Evolutionary conservation across 1,284 basidiomycete species (phyloP).

Genomic region (Microbotryomycetes sp.): DNA sequence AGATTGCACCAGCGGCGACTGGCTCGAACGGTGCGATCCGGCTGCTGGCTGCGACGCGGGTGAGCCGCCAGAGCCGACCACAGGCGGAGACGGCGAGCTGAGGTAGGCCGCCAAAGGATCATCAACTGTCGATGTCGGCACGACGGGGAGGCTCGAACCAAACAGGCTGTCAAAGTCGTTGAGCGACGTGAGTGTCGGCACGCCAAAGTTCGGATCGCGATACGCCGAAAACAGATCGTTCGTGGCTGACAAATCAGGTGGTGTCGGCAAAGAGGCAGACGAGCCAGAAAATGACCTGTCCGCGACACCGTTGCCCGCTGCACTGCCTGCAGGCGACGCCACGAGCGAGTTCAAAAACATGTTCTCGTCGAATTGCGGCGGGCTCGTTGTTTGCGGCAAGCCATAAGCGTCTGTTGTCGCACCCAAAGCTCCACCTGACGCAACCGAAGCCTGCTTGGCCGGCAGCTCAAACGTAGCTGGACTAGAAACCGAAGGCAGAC

Average conservation of each 20-base stretch:
- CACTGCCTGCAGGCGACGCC: neutral
- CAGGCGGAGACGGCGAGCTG: conserved; percentile 5
- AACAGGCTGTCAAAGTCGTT: conserved; percentile 24
- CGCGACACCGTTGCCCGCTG: neutral
- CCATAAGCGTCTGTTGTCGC: neutral
- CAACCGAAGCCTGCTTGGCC: neutral
- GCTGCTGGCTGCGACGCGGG: neutral
- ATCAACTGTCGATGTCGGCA: neutral
- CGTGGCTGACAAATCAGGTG: neutral
- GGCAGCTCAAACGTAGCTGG: neutral
- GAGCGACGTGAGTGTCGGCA: conserved; percentile 5
- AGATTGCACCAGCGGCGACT: neutral
- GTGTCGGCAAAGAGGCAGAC: neutral
- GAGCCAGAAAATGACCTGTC: neutral
- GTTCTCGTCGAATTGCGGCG: neutral
- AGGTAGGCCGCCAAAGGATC: neutral
- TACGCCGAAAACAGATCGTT: conserved; percentile 24
- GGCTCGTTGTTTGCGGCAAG: neutral
- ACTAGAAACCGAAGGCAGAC: neutral
- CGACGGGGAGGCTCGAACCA: neutral
- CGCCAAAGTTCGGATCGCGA: conserved; percentile 20
- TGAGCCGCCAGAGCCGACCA: neutral
- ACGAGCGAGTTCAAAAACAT: neutral
- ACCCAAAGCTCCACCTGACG: too few species aligned
- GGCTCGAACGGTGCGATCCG: neutral